These are phyloP conservation scores for Collybia sp. DNA, from an alignment of 768 basidiomycete species.

Conservation along the genomic window DNA sequence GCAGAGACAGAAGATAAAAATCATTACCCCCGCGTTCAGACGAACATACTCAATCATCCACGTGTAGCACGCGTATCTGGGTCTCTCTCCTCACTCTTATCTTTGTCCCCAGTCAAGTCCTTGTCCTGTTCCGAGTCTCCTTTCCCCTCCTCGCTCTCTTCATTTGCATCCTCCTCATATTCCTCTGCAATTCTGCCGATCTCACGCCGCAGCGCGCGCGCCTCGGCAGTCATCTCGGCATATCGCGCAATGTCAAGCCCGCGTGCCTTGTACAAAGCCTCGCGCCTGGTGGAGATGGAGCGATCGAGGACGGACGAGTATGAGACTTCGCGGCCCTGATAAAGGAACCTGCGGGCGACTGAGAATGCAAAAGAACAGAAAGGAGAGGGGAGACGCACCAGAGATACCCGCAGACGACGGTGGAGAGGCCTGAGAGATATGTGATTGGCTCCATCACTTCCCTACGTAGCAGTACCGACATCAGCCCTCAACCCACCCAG, in stretches of 20 bases:
- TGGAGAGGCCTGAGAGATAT: conserved; percentile 58
- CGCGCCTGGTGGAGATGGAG: conserved; percentile 53
- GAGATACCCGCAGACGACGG: conserved; percentile 56
- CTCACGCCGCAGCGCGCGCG: conserved; percentile 42
- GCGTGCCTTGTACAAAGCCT: conserved; percentile 48
- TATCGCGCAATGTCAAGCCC: conserved; percentile 61
- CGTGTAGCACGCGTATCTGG: too few species aligned
- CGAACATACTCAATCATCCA: too few species aligned
- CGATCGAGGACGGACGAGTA: conserved; percentile 59
- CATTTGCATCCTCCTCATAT: conserved; percentile 33
- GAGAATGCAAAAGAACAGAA: neutral
- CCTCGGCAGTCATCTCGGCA: conserved; percentile 49
- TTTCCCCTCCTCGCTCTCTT: conserved; percentile 1
- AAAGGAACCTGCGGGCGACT: conserved; percentile 45
- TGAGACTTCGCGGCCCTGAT: conserved; percentile 59
- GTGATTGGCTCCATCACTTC: conserved; percentile 71
- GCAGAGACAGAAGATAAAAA: too few species aligned
- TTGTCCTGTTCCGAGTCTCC: too few species aligned
- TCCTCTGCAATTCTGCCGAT: conserved; percentile 57
- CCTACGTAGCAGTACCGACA: conserved; percentile 22
- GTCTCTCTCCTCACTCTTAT: too few species aligned
- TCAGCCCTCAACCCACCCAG: neutral
- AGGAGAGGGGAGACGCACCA: conserved; percentile 29
- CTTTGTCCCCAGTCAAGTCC: too few species aligned
- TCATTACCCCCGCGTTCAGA: too few species aligned